phyloP scores from a whole-genome alignment of 2,329 filamentous ascomycete species.

The Fusarium succisae region DNA sequence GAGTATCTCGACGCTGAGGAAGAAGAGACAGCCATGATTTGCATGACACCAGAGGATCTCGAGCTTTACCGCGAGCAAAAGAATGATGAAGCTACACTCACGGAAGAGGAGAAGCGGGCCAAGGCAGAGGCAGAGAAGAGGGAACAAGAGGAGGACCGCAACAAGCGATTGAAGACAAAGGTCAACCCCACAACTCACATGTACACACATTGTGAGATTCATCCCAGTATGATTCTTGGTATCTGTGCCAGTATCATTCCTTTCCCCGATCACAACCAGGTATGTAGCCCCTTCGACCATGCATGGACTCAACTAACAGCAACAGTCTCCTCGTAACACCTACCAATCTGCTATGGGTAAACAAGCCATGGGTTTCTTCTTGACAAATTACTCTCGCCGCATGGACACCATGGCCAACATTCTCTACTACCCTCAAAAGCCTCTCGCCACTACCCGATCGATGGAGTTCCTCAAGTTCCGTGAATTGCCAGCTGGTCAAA shows the following conservation, averaged over 20 bases:
- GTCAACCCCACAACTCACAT: slow-evolving; percentile 88
- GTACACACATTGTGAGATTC: slow-evolving; percentile 99
- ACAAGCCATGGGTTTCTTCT: slow-evolving; percentile 98
- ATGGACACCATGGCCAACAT: slow-evolving; percentile 99
- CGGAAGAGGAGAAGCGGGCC: slow-evolving; percentile 15
- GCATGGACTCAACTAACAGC: neutral
- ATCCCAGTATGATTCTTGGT: slow-evolving; percentile 98
- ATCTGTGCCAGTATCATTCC: slow-evolving; percentile 99
- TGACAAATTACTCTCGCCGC: slow-evolving; percentile 94
- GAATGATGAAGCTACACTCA: slow-evolving; percentile 62
- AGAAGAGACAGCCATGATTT: slow-evolving; percentile 98
- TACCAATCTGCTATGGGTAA: slow-evolving; percentile 99
- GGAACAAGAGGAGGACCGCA: slow-evolving; percentile 68
- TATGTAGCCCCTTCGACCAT: slow-evolving; percentile 48
- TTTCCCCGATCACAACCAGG: slow-evolving; percentile 98
- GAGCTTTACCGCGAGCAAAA: slow-evolving; percentile 79
- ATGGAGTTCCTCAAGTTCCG: slow-evolving; percentile 99
- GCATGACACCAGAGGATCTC: slow-evolving; percentile 96
- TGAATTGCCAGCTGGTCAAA: slow-evolving; percentile 95
- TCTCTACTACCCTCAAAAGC: slow-evolving; percentile 98
- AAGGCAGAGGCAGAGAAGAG: slow-evolving; percentile 55
- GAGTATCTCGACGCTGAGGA: slow-evolving; percentile 98
- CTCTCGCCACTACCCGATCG: slow-evolving; percentile 91
- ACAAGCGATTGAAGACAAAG: slow-evolving; percentile 87
- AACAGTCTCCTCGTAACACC: slow-evolving; percentile 92